Evolutionary conservation across 495 filamentous ascomycete genomes (phyloP).

Genomic region (Collariella sp.): DNA sequence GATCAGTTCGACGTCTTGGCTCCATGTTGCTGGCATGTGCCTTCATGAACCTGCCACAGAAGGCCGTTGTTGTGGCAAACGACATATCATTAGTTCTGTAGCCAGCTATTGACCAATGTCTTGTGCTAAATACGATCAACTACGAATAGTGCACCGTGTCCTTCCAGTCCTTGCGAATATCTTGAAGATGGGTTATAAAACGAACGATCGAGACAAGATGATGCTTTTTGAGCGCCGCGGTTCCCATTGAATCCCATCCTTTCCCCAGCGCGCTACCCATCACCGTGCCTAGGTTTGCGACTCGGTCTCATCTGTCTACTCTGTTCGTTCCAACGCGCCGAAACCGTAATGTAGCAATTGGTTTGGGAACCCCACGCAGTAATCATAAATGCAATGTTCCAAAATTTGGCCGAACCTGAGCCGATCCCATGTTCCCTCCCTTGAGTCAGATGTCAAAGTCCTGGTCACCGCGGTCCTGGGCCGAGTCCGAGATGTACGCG

Average conservation of each 20-base stretch:
- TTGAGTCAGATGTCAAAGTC: constrained; percentile 19
- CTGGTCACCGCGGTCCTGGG: constrained; percentile 10
- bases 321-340: background rate
- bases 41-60: too few relatives aligned
- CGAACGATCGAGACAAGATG: constrained; percentile 15
- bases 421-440: background rate
- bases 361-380: background rate
- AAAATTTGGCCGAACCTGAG: background rate
- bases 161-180: constrained; percentile 10
- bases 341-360: constrained; percentile 2
- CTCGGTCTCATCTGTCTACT: background rate
- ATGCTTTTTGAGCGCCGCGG: constrained; percentile 1
- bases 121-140: constrained; percentile 10
- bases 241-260: background rate
- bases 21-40: too few relatives aligned
- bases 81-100: constrained; percentile 10
- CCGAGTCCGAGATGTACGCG: constrained; percentile 12
- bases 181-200: constrained; percentile 16
- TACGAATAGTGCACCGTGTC: constrained; percentile 5
- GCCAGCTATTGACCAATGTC: constrained; percentile 11
- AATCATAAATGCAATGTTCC: background rate
- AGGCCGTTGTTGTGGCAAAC: background rate
- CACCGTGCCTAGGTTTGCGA: background rate
- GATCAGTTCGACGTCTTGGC: too few relatives aligned
- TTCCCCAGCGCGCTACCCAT: background rate